Evolutionary conservation across 2,329 filamentous ascomycete genomes (phyloP), one percentile per base, ranked within the genome.

Genomic region (Aureobasidium musti): DNA sequence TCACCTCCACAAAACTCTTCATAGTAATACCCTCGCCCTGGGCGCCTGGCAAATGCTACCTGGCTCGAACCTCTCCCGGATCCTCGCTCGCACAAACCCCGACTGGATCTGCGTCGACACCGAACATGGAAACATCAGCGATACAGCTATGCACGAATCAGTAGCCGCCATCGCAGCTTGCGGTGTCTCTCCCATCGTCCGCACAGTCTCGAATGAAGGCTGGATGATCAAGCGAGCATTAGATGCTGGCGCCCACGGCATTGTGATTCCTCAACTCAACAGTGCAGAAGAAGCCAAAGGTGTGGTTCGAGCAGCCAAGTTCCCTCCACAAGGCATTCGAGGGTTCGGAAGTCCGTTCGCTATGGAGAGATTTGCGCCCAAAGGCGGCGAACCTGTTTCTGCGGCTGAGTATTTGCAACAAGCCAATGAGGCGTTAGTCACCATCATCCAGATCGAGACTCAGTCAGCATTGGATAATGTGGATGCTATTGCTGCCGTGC

Each of bases 201-300:
- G 79, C 61, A 82, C 87, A 49, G 79, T 83, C 17, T 83, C 83
- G 30, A 85, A 85, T 66, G 83, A 87, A 75, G 79, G 82, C 56
- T 87, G 84, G 84, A 86, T 86, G 84, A 83, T 87, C 67, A 87
- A 87, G 73, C 78, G 85, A 60, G 85, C 85, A 13, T 79, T 88
- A 43, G 86, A 87, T 70, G 77, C 83, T 52, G 85, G 85, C 43
- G 85, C 85, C 8, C 85, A 87, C 72, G 85, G 84, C 37, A 80
- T 87, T 41, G 76, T 86, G 33, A 83, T 85, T 5, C 84, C 83
- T 4, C 74, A 85, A 5, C 77, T 85, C 39, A 80, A 83, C 69
- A 83, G 80, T 0, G 80, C 80, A 13, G 82, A 84, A 26, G 83
- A 86, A 69, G 84, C 83, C 5, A 78, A 77, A 69, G 79, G 76